Conservation (phyloP, 1,284 basidiomycete genomes). For the Trametes versicolor region DNA sequence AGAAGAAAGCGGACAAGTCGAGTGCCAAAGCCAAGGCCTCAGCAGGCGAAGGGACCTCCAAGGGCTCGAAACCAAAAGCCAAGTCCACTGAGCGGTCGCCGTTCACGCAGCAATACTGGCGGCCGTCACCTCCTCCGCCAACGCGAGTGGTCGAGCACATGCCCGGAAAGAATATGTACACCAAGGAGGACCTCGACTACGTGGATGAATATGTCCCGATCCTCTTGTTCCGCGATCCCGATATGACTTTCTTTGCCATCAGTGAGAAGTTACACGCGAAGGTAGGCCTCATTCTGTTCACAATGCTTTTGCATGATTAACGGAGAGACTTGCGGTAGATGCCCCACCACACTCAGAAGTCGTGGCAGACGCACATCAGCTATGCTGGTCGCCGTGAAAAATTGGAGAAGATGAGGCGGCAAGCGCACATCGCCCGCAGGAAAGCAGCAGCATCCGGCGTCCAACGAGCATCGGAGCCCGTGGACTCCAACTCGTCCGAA, state of each 20-base stretch:
- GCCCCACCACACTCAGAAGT: constrained; percentile 54
- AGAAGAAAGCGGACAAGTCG: constrained; percentile 20
- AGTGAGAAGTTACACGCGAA: constrained; percentile 49
- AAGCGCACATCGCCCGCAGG: constrained; percentile 48
- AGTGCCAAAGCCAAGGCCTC: not conserved
- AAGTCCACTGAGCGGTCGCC: constrained; percentile 13
- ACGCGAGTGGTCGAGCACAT: constrained; percentile 38
- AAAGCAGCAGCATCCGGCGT: constrained; percentile 40
- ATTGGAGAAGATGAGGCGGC: constrained; percentile 38
- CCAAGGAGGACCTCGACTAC: constrained; percentile 58
- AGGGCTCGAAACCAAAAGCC: constrained; percentile 3
- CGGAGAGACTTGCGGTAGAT: constrained; percentile 45
- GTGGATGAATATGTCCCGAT: constrained; percentile 45
- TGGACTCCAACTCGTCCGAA: not conserved
- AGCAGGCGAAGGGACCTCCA: not conserved
- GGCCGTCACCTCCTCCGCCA: constrained; percentile 57
- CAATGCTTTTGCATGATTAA: not conserved
- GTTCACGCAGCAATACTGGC: constrained; percentile 32
- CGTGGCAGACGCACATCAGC: constrained; percentile 45
- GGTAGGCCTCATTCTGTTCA: constrained; percentile 43
- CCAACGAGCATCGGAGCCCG: not conserved
- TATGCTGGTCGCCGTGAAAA: constrained; percentile 14
- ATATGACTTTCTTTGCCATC: constrained; percentile 45
- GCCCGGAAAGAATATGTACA: constrained; percentile 52
- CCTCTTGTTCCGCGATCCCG: constrained; percentile 51